These are phyloP conservation scores for Mucor ambiguus DNA, from an alignment of 371 early-diverging fungal species.

Conservation along the genomic window DNA sequence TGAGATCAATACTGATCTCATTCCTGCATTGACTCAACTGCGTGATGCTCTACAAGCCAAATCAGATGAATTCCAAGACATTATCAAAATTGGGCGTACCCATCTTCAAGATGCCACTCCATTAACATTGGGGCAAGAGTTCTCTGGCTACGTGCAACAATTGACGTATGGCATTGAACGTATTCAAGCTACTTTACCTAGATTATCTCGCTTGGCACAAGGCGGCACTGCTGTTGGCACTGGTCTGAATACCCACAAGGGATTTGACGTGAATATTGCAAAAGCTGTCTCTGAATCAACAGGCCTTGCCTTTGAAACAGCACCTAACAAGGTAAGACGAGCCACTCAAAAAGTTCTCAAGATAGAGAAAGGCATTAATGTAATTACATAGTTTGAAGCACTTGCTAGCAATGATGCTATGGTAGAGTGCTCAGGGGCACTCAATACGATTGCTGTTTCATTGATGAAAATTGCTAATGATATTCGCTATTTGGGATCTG, in stretches of 20 bases:
- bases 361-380: background rate
- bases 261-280: constrained; percentile 89
- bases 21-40: constrained; percentile 80
- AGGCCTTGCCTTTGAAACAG: constrained; percentile 85
- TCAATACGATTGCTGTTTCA: constrained; percentile 93
- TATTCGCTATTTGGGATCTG: constrained; percentile 92
- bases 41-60: constrained; percentile 76
- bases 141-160: constrained; percentile 93
- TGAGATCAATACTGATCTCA: constrained; percentile 75
- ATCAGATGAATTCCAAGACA: constrained; percentile 76
- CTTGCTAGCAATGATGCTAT: constrained; percentile 96
- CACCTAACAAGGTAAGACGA: constrained; percentile 82
- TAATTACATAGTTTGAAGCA: constrained; percentile 81
- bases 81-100: constrained; percentile 97
- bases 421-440: constrained; percentile 92
- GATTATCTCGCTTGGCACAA: constrained; percentile 87
- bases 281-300: constrained; percentile 78
- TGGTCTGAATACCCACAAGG: constrained; percentile 89
- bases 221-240: constrained; percentile 98
- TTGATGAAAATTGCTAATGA: constrained; percentile 98
- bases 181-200: constrained; percentile 76
- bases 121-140: constrained; percentile 96
- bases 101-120: constrained; percentile 96
- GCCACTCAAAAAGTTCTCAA: background rate
- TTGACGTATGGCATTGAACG: constrained; percentile 85